Percentiles rank a stretch among this genome's conserved stretches.
Conservation (phyloP, 352 stramenopile genomes). For the Elongisporangium prolatum region DNA sequence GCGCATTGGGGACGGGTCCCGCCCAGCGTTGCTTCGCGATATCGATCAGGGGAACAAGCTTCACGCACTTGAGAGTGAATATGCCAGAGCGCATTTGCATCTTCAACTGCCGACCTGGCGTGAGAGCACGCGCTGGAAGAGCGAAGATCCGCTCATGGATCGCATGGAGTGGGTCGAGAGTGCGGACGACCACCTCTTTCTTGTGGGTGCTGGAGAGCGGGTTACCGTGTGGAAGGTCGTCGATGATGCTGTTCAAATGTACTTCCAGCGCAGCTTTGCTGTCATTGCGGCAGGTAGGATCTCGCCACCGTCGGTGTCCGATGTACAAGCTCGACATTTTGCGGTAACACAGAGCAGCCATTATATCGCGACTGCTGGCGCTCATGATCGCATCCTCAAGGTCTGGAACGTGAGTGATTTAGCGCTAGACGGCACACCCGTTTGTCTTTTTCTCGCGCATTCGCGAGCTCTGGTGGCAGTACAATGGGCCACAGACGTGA, state of each 20-base stretch:
- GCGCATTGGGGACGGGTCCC: not conserved
- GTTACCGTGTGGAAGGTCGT: conserved; percentile 82
- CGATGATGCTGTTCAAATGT: conserved; percentile 72
- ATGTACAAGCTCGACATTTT: conserved; percentile 29
- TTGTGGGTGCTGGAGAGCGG: conserved; percentile 61
- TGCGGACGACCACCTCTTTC: conserved; percentile 61
- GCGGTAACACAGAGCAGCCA: conserved; percentile 52
- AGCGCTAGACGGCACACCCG: conserved; percentile 42
- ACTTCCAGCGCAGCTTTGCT: conserved; percentile 66
- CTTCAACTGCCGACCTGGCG: conserved; percentile 60
- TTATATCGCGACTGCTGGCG: conserved; percentile 53
- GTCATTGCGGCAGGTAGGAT: conserved; percentile 5
- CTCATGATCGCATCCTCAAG: conserved; percentile 70
- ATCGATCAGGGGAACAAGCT: not conserved
- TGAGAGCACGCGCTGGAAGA: conserved; percentile 67
- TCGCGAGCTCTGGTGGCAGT: conserved; percentile 44
- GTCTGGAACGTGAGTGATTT: conserved; percentile 57
- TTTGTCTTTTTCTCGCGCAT: conserved; percentile 61
- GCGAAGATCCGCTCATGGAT: conserved; percentile 52
- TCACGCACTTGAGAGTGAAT: conserved; percentile 15
- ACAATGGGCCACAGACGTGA: conserved; percentile 48
- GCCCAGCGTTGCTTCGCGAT: not conserved
- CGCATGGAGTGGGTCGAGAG: conserved; percentile 74
- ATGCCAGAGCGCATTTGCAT: conserved; percentile 67
- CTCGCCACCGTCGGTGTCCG: not conserved